Base-by-base conservation (phyloP, 441 rosid species). In the Bocquillonia castaneifolia region DNA sequence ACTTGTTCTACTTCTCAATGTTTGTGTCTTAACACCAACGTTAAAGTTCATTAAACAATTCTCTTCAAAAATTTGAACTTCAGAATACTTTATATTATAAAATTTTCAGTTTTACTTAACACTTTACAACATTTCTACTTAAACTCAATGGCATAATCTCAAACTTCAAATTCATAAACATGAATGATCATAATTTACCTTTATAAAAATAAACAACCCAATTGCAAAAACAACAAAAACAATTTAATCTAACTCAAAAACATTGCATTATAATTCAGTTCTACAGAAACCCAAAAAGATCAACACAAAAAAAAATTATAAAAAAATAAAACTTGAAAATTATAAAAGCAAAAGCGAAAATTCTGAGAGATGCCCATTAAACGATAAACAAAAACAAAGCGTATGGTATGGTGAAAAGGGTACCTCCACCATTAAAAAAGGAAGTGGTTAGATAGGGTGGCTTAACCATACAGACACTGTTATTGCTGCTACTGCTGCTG, bases 351-450 rank as follows among this genome's bases (percentile, higher is more conserved):
- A 39, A 66, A 62, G 40, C 13, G 0, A 0, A 28, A 39, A 62
- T 61, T 39, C 54, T 15, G 15, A 48, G 6, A 26, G 51, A 39
- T 45, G 14, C 56, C 72, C 55, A 59, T 48, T 0, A 56, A 59
- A 55, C 36, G 10, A n/a, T 20, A 47, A 31, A 28, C 14, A 3
- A 52, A 44, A 51, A 55, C 42, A 20, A 39, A 36, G 36, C 0
- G 59, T 12, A 23, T 1, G 23, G 22, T 17, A 36, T 31, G 58
- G 10, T 28, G 26, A 45, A 45, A 29, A 29, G 8, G 26, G 13
- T 71, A 85, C 89, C 85, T 76, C 89, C 85, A 10, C 84, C 79
- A 59, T 67, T 79, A 48, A 85, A 66, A 70, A 81, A 81, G 32
- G 82, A 72, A 25, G 85, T 74, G 25, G 73, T 66, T 52, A 85